Conservation (phyloP, 1,284 basidiomycete genomes). For the Mycosarcoma mackinlayi region DNA sequence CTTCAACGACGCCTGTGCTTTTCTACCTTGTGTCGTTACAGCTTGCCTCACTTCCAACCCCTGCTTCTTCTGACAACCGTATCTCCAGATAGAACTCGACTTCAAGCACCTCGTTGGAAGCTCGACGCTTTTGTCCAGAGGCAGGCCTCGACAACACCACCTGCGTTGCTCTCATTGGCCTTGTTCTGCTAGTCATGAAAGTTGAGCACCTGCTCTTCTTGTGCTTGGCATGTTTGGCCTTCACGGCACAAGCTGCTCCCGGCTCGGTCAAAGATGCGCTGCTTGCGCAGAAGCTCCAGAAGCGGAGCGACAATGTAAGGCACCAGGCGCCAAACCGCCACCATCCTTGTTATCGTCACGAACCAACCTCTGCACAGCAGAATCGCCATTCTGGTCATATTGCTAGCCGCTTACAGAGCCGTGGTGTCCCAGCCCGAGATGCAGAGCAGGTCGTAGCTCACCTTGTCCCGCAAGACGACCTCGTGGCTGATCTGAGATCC, state of each 20-base stretch:
- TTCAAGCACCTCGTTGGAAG: too few relatives aligned
- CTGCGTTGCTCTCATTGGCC: background rate
- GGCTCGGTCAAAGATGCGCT: conserved; percentile 10
- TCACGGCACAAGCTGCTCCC: conserved; percentile 38
- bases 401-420: background rate
- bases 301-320: background rate
- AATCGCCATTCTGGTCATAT: background rate
- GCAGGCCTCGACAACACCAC: conserved; percentile 12
- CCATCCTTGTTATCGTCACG: conserved; percentile 3
- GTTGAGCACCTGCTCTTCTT: conserved; percentile 17
- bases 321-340: background rate
- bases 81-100: too few relatives aligned
- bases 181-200: conserved; percentile 20
- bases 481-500: background rate
- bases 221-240: conserved; percentile 31
- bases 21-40: too few relatives aligned
- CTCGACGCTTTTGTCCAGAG: conserved; percentile 1
- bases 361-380: background rate
- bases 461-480: background rate
- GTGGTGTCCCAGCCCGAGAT: background rate
- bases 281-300: background rate
- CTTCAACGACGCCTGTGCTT: background rate
- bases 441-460: background rate
- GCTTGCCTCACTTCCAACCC: too few relatives aligned
- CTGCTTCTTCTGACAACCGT: too few relatives aligned